Evolutionary conservation across 306 rosid species (phyloP).

Genomic region (Lathyrus tuberosus): DNA sequence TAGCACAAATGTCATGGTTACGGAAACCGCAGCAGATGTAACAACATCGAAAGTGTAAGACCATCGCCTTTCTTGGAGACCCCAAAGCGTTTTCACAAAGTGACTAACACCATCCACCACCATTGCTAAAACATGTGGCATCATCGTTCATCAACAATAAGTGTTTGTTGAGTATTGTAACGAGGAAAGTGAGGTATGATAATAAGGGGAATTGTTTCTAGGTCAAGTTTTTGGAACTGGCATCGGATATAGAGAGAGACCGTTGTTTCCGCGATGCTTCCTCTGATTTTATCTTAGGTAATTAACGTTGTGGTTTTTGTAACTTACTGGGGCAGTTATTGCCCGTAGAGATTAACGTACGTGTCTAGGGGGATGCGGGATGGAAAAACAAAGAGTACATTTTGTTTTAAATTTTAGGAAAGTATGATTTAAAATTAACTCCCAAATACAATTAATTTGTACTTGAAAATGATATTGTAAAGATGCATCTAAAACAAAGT

Average conservation of each 20-base stretch:
- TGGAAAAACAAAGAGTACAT: too few species aligned
- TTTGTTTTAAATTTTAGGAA: too few species aligned
- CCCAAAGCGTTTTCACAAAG: conserved; percentile 63
- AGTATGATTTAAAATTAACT: too few species aligned
- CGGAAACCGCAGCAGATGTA: conserved; percentile 50
- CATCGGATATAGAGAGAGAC: conserved; percentile 32
- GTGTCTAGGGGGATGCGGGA: too few species aligned
- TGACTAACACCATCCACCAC: conserved; percentile 45
- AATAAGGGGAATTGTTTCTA: neutral
- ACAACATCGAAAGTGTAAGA: conserved; percentile 49
- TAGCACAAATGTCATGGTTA: conserved; percentile 50
- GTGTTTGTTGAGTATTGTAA: neutral
- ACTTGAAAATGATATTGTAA: too few species aligned
- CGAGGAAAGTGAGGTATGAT: neutral
- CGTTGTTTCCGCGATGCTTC: conserved; percentile 59
- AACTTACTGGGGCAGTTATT: too few species aligned
- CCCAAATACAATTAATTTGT: too few species aligned
- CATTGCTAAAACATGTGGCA: conserved; percentile 51
- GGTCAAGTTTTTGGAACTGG: conserved; percentile 9
- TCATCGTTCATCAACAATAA: conserved; percentile 5
- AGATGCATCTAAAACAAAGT: too few species aligned
- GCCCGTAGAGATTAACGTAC: too few species aligned
- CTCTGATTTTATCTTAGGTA: conserved; percentile 22
- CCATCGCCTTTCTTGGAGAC: conserved; percentile 64
- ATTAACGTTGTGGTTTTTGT: too few species aligned